Evolutionary conservation across 106 monocot species (phyloP).

Genomic region (Gastrodia elata): DNA sequence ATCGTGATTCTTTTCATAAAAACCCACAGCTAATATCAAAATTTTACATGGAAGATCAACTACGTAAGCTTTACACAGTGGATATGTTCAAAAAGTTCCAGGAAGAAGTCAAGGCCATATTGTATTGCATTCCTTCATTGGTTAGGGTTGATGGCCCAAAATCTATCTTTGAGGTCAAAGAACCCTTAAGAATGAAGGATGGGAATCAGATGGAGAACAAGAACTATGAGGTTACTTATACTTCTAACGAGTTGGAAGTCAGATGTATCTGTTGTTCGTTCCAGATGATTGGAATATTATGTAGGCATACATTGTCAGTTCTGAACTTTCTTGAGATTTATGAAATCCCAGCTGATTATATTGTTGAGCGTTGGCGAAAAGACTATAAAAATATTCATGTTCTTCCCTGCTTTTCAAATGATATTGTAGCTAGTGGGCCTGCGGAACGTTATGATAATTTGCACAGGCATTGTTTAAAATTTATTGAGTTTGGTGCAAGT

Average conservation of each 20-base stretch:
- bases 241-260: slow-evolving; percentile 22
- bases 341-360: slow-evolving; percentile 36
- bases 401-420: slow-evolving; percentile 18
- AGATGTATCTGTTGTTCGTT: slow-evolving; percentile 33
- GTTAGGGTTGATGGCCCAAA: slow-evolving; percentile 31
- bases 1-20: slow-evolving; percentile 40
- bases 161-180: slow-evolving; percentile 40
- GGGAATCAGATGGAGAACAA: slow-evolving; percentile 38
- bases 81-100: slow-evolving; percentile 55
- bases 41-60: slow-evolving; percentile 53
- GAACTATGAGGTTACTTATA: slow-evolving; percentile 38
- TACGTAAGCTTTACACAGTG: slow-evolving; percentile 39
- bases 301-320: slow-evolving; percentile 37
- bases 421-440: slow-evolving; percentile 24
- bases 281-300: slow-evolving; percentile 37
- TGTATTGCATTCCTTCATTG: slow-evolving; percentile 35
- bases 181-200: slow-evolving; percentile 30
- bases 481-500: slow-evolving; percentile 26
- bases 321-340: slow-evolving; percentile 37
- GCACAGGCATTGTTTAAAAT: slow-evolving; percentile 26
- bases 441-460: slow-evolving; percentile 33
- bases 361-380: slow-evolving; percentile 40
- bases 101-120: slow-evolving; percentile 49
- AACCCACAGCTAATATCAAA: slow-evolving; percentile 39
- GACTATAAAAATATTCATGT: slow-evolving; percentile 25